phyloP scores from a whole-genome alignment of 2,329 filamentous ascomycete species.

The Fusarium globosum region DNA sequence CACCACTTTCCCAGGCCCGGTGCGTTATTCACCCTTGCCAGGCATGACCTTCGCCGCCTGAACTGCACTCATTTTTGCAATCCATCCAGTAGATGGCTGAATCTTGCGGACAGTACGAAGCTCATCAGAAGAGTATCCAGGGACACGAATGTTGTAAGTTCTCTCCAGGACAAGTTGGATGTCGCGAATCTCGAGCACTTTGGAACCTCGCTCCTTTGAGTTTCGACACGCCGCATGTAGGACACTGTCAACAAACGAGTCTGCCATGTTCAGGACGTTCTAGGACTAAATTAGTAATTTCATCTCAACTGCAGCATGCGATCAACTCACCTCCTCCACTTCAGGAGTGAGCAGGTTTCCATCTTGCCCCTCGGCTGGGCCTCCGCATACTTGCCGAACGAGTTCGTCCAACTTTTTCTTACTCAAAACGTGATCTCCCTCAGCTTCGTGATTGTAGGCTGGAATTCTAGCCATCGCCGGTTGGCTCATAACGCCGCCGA shows the following conservation, averaged over 20 bases:
- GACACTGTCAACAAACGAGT: slow-evolving; percentile 94
- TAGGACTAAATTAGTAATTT: slow-evolving; percentile 52
- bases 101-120: slow-evolving; percentile 94
- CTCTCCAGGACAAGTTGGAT: slow-evolving; percentile 86
- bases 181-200: slow-evolving; percentile 89
- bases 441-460: slow-evolving; percentile 87
- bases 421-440: slow-evolving; percentile 92
- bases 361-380: slow-evolving; percentile 76
- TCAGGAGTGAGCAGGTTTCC: slow-evolving; percentile 87
- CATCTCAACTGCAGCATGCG: neutral
- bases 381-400: slow-evolving; percentile 91
- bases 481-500: slow-evolving; percentile 86
- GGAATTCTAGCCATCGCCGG: slow-evolving; percentile 86
- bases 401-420: slow-evolving; percentile 98
- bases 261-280: slow-evolving; percentile 89
- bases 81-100: slow-evolving; percentile 88
- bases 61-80: slow-evolving; percentile 96
- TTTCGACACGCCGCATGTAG: slow-evolving; percentile 88
- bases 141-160: slow-evolving; percentile 90
- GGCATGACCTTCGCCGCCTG: slow-evolving; percentile 89
- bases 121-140: slow-evolving; percentile 94
- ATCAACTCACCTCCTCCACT: slow-evolving; percentile 84
- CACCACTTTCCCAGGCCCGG: neutral
- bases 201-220: slow-evolving; percentile 91
- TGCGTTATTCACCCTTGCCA: slow-evolving; percentile 63